These are phyloP conservation scores for Aspergillus viridinutans DNA, from an alignment of 2,329 filamentous ascomycete genomes.

Conservation along the genomic window DNA sequence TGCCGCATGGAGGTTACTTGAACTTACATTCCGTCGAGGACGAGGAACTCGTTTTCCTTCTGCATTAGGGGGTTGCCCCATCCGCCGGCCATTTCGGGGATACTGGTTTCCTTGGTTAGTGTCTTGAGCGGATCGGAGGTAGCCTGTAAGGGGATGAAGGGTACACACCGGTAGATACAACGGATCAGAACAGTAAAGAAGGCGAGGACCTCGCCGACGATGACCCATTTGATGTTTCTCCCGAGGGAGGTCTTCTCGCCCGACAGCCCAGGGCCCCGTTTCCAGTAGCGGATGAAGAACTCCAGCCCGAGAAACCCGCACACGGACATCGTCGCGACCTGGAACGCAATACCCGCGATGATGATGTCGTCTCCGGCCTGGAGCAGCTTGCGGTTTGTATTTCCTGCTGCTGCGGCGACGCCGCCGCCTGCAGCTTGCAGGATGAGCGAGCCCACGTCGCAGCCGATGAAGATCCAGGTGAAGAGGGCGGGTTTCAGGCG, in stretches of 20 bases:
- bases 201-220: conserved; percentile 30
- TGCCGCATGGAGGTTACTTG: background rate
- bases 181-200: conserved; percentile 40
- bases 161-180: conserved; percentile 41
- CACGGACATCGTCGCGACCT: conserved; percentile 49
- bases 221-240: conserved; percentile 22
- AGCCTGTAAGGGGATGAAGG: background rate
- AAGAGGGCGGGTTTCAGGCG: conserved; percentile 48
- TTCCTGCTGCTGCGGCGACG: conserved; percentile 50
- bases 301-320: conserved; percentile 38
- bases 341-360: conserved; percentile 55
- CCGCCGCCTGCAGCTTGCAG: conserved; percentile 57
- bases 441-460: conserved; percentile 56
- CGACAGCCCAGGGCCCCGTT: conserved; percentile 20
- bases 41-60: conserved; percentile 45
- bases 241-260: conserved; percentile 23
- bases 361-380: conserved; percentile 53
- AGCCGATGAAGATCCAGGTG: conserved; percentile 58
- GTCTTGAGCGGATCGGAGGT: background rate
- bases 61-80: conserved; percentile 47
- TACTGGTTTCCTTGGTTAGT: conserved; percentile 24
- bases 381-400: conserved; percentile 32
- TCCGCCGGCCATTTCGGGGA: conserved; percentile 49
- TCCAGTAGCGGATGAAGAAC: conserved; percentile 39
- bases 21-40: conserved; percentile 46